These are phyloP conservation scores for Arthonia radiata DNA, from an alignment of 495 filamentous ascomycete species.

Conservation along the genomic window DNA sequence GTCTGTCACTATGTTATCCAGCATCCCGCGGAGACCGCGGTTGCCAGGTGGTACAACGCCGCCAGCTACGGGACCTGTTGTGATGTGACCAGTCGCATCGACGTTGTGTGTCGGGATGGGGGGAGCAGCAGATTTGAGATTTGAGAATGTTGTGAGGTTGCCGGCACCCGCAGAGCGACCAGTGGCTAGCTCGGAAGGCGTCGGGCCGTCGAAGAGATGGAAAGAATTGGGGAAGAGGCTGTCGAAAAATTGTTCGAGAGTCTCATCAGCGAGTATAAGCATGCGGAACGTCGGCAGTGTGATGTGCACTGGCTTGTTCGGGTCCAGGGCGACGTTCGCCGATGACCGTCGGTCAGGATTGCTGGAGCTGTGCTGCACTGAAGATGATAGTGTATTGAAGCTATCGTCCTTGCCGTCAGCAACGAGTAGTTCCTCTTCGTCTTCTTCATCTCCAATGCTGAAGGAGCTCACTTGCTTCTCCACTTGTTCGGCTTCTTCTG, in stretches of 20 bases:
- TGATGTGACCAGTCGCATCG: neutral
- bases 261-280: conserved; percentile 89
- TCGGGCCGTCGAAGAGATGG: conserved; percentile 25
- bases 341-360: conserved; percentile 20
- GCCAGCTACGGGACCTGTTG: conserved; percentile 17
- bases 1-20: conserved; percentile 92
- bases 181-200: conserved; percentile 16
- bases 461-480: conserved; percentile 36
- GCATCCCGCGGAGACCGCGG: conserved; percentile 67
- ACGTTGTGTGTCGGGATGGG: conserved; percentile 5
- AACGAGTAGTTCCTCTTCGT: conserved; percentile 45
- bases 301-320: conserved; percentile 76
- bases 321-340: conserved; percentile 78
- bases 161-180: conserved; percentile 30
- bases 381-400: conserved; percentile 3
- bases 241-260: conserved; percentile 91
- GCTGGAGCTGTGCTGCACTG: neutral
- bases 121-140: conserved; percentile 25
- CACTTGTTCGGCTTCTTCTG: conserved; percentile 19
- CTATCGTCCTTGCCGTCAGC: conserved; percentile 17
- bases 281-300: conserved; percentile 96
- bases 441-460: conserved; percentile 54
- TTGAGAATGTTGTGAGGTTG: conserved; percentile 59
- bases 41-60: conserved; percentile 32
- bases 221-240: conserved; percentile 50